phyloP scores from a whole-genome alignment of 1,284 basidiomycete species.

The Amylostereum areolatum region DNA sequence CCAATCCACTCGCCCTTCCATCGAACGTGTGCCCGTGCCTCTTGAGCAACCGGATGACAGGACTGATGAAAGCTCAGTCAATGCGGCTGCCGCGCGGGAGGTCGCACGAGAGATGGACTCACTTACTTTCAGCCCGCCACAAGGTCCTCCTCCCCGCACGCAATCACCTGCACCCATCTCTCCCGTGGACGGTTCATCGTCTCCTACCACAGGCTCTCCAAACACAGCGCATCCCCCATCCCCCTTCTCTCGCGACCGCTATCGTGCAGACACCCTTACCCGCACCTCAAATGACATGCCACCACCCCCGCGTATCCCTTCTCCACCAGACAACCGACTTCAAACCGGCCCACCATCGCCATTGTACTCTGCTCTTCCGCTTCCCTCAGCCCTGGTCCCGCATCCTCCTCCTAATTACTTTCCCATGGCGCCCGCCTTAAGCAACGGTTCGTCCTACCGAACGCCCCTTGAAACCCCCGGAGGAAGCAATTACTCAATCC shows the following conservation, averaged over 20 bases:
- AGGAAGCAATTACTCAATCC: constrained; percentile 8
- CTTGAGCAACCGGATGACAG: constrained; percentile 16
- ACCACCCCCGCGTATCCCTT: constrained; percentile 6
- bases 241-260: constrained; percentile 1
- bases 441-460: constrained; percentile 22
- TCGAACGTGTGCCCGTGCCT: no score
- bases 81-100: constrained; percentile 63
- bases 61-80: constrained; percentile 31
- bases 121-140: constrained; percentile 40
- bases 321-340: background rate
- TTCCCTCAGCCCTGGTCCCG: constrained; percentile 12
- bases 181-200: constrained; percentile 6
- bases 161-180: constrained; percentile 13
- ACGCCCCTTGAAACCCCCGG: constrained; percentile 32
- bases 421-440: constrained; percentile 25
- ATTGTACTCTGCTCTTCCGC: background rate
- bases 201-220: constrained; percentile 3
- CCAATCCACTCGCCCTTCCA: no score
- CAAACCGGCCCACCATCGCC: constrained; percentile 1
- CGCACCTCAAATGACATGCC: constrained; percentile 1
- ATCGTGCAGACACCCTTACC: background rate
- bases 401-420: constrained; percentile 7
- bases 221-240: constrained; percentile 1
- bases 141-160: constrained; percentile 15
- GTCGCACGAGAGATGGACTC: constrained; percentile 58